Conservation (phyloP, 2,329 filamentous ascomycete species). For the Gnomoniopsis sp. region DNA sequence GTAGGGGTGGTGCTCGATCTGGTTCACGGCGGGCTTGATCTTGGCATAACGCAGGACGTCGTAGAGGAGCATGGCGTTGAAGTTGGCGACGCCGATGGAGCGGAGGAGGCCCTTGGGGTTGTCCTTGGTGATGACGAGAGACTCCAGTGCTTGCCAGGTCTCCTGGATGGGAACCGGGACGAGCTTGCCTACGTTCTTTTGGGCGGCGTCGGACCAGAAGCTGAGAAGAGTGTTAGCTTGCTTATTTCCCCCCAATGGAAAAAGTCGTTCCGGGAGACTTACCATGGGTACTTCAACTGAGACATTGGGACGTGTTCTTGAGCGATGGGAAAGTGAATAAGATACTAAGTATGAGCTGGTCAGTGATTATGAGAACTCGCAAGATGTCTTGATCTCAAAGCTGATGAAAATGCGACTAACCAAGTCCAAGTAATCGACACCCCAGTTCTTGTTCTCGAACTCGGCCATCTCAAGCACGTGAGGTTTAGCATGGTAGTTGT, state of each 20-base stretch:
- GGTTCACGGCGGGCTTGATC: slow-evolving; percentile 49
- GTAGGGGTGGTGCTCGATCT: slow-evolving; percentile 65
- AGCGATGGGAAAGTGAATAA: slow-evolving; percentile 60
- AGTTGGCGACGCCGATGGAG: slow-evolving; percentile 60
- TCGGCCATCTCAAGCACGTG: slow-evolving; percentile 60
- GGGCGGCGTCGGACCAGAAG: slow-evolving; percentile 39
- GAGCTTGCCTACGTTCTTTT: slow-evolving; percentile 36
- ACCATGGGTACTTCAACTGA: slow-evolving; percentile 32
- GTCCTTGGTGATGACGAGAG: slow-evolving; percentile 42
- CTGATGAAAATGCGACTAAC: background rate
- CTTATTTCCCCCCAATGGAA: slow-evolving; percentile 14
- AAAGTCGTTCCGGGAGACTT: slow-evolving; percentile 20
- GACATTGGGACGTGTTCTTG: slow-evolving; percentile 41
- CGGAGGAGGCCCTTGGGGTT: slow-evolving; percentile 44
- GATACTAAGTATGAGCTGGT: slow-evolving; percentile 33
- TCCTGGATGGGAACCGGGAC: slow-evolving; percentile 49
- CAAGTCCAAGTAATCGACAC: slow-evolving; percentile 65
- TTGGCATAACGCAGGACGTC: slow-evolving; percentile 59
- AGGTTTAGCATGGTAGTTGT: slow-evolving; percentile 58
- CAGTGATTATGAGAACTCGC: background rate
- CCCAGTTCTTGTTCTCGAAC: slow-evolving; percentile 59
- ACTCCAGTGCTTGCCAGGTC: slow-evolving; percentile 58
- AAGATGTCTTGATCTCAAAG: background rate
- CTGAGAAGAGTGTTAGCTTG: slow-evolving; percentile 21
- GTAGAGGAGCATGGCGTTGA: slow-evolving; percentile 54